Conservation (phyloP, 257 asterid species). For the Solanum clarkiae region DNA sequence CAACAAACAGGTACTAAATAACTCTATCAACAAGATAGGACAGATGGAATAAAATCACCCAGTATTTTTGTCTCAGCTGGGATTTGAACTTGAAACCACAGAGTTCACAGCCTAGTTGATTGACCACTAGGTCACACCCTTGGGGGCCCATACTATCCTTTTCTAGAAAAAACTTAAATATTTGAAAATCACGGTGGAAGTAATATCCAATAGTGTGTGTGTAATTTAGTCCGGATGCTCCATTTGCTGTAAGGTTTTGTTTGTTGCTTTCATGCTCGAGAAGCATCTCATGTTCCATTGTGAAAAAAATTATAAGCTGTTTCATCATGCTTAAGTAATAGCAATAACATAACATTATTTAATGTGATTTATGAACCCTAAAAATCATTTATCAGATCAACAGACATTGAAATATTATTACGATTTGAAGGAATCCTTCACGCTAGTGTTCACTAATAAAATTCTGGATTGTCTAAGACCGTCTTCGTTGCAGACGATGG, state of each 20-base stretch:
- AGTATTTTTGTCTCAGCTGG: background rate
- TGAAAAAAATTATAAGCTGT: background rate
- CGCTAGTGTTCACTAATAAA: background rate
- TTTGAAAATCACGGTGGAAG: background rate
- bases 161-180: background rate
- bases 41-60: background rate
- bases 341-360: background rate
- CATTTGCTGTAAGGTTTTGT: background rate
- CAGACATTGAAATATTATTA: background rate
- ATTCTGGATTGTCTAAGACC: constrained; percentile 4
- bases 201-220: background rate
- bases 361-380: background rate
- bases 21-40: background rate
- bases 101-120: background rate
- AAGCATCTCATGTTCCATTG: background rate
- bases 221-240: background rate
- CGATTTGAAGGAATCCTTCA: background rate
- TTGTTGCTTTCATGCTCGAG: background rate
- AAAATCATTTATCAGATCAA: background rate
- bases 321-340: background rate
- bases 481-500: constrained; percentile 61
- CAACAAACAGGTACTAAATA: background rate
- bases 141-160: background rate
- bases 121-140: background rate
- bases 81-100: background rate